Base-by-base conservation (phyloP, 2,329 filamentous ascomycete genomes). In the Chaetomium sp. region DNA sequence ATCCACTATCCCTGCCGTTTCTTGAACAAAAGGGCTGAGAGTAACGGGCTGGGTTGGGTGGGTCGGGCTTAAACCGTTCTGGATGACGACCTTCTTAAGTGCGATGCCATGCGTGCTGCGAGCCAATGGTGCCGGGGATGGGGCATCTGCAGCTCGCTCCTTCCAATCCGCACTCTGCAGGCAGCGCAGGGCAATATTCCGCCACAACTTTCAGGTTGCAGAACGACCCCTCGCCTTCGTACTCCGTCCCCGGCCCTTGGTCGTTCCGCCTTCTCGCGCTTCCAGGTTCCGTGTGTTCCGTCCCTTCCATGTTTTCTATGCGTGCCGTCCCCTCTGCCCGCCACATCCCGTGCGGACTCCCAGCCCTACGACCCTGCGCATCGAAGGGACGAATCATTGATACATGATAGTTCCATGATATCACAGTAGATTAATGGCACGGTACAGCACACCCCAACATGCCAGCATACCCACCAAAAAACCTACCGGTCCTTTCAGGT, bases 321-420 rank as follows among this genome's bases (percentile, higher is more conserved):
- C 59, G 29, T 45, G 38, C 60, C 60, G 59, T 61, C 53, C 38
- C 60, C 27, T 47, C 23, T n/a, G 33, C 51, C 60, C 60, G 60
- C 60, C 60, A 56, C 51, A 56, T 62, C 60, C 60, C 60, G 60
- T 42, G 50, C 60, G 9, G 50, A 35, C 59, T 55, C 35, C 59
- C 59, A 61, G 59, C 59, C 59, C 59, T 55, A 61, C 50, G 59
- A 35, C 16, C 25, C 23, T n/a, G 29, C 27, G 25, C 8, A n/a
- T 33, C 10, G 38, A 19, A 42, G 38, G 38, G 38, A 42, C 38
- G 38, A 42, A 42, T 42, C 38, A 19, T 42, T 16, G 16, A 42
- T 42, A 42, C 38, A 42, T 42, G 38, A n/a, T 2, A n/a, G 38
- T 33, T 33, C n/a, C n/a, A n/a, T n/a, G 27, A 29, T 29, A 33